A percentile compares a stretch with the other conserved stretches of the same genome.
Evolutionary conservation across 305 asterid genomes (phyloP).

Genomic region (Fraxinus angustifolia): DNA sequence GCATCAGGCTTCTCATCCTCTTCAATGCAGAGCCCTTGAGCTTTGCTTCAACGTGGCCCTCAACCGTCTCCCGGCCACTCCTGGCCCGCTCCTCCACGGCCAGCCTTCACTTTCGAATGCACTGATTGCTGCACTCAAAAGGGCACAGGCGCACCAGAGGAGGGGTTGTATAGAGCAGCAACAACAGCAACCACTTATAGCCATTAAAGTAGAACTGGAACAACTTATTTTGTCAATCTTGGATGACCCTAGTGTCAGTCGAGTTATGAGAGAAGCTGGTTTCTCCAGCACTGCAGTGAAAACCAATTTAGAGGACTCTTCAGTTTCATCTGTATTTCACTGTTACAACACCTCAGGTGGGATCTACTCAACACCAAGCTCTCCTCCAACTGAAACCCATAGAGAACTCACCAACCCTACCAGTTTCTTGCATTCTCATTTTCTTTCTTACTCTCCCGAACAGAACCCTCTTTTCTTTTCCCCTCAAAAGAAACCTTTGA

Average conservation of each 20-base stretch:
- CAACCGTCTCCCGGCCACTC: slow-evolving; percentile 71
- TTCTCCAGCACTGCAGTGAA: slow-evolving; percentile 65
- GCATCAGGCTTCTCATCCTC: slow-evolving; percentile 39
- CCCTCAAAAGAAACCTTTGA: slow-evolving; percentile 29
- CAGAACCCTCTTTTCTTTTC: slow-evolving; percentile 43
- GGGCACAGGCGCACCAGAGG: slow-evolving; percentile 86
- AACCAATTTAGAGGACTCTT: slow-evolving; percentile 41
- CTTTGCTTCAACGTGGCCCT: slow-evolving; percentile 82
- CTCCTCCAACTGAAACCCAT: slow-evolving; percentile 41
- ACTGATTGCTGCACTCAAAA: slow-evolving; percentile 69
- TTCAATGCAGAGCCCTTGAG: slow-evolving; percentile 73
- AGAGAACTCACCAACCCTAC: slow-evolving; percentile 21
- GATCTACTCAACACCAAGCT: slow-evolving; percentile 66
- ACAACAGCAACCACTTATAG: slow-evolving; percentile 53
- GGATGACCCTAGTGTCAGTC: slow-evolving; percentile 85
- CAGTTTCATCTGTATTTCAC: slow-evolving; percentile 50
- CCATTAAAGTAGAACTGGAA: slow-evolving; percentile 68
- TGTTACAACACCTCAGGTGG: slow-evolving; percentile 55
- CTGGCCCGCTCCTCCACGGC: slow-evolving; percentile 62
- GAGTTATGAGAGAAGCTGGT: slow-evolving; percentile 93
- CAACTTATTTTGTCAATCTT: slow-evolving; percentile 68
- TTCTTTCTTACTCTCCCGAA: slow-evolving; percentile 19
- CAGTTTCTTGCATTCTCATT: slow-evolving; percentile 30
- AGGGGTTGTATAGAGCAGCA: slow-evolving; percentile 64
- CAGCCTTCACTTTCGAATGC: slow-evolving; percentile 86